Percentiles rank a stretch among this genome's conserved stretches.
phyloP scores from a whole-genome alignment of 306 rosid species.

The Malus sylvestris region DNA sequence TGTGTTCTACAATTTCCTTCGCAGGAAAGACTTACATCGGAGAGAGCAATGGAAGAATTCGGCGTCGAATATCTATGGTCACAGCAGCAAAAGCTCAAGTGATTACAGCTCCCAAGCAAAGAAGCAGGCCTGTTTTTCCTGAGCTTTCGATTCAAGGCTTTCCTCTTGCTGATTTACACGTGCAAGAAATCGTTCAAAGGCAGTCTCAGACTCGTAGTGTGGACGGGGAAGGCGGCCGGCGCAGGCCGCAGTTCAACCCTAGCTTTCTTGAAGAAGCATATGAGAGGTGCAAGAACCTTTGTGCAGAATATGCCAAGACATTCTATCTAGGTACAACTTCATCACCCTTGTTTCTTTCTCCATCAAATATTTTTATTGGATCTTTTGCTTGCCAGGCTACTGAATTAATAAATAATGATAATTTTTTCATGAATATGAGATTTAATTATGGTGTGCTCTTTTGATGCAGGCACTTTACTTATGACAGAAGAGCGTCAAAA shows the following conservation, averaged over 20 bases:
- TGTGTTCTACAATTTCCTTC: constrained; percentile 38
- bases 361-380: background rate
- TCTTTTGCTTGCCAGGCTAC: background rate
- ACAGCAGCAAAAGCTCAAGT: constrained; percentile 32
- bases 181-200: constrained; percentile 52
- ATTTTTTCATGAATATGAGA: background rate
- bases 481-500: constrained; percentile 75
- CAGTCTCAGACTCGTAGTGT: constrained; percentile 35
- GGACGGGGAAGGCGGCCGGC: background rate
- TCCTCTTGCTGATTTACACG: constrained; percentile 48
- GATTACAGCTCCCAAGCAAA: constrained; percentile 34
- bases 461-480: constrained; percentile 59
- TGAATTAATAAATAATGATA: background rate
- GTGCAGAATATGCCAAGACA: constrained; percentile 83
- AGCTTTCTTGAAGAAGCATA: constrained; percentile 58
- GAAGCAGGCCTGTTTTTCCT: constrained; percentile 13
- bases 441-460: background rate
- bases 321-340: constrained; percentile 60
- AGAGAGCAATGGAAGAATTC: constrained; percentile 17
- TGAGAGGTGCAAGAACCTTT: constrained; percentile 66
- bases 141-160: constrained; percentile 43
- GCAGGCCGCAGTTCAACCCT: constrained; percentile 31
- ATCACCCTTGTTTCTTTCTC: background rate
- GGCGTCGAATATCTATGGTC: constrained; percentile 3
- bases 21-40: constrained; percentile 31